Base-by-base conservation (phyloP, 805 yeast species). In the Kurtzmaniella cleridarum region DNA sequence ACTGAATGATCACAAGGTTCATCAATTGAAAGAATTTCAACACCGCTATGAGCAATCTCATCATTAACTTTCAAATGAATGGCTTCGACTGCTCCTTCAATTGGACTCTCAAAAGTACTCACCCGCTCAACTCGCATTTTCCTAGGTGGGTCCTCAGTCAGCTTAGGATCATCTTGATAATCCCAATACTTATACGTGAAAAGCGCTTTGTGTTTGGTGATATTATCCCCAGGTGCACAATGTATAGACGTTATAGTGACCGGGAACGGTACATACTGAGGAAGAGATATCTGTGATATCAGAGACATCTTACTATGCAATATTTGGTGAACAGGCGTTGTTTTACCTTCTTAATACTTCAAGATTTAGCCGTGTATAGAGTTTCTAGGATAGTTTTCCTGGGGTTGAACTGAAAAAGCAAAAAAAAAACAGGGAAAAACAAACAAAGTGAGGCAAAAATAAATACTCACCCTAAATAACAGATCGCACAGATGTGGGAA, bases 1-100 rank as follows among this genome's bases (percentile, higher is more conserved):
- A 93, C 89, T 1, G 91, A 78, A 60, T 93, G 98, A 10, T 87
- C 73, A 54, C 98, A 93, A 0, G 95, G 88, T 55, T 95, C 97
- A 32, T 66, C 60, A 12, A 91, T 70, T 30, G 68, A 64, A 23
- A 80, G 71, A 11, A 91, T 64, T 2, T 65, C 65, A 6, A 55
- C 51, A 2, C 64, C 65, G 18, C 56, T 41, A 40, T 75, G 76
- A 27, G 69, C 67, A 13, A 91, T 66, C 45, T 76, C 79, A 49
- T 85, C 88, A 30, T 84, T 82, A 1, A 66, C 66, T 6, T 62
- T 57, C 3, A 87, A 71, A 17, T 61, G 51, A 46, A 89, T 64
- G 9, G 61, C 51, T 6, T 65, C 59, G 3, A 93, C 61, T 30
- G 66, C 65, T 0, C 98, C 98, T 43, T 78, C 84, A 23, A 86